Evolutionary conservation across 75 land plant genomes (phyloP), one percentile per base, ranked within the genome.

Genomic region (Pinus taeda): DNA sequence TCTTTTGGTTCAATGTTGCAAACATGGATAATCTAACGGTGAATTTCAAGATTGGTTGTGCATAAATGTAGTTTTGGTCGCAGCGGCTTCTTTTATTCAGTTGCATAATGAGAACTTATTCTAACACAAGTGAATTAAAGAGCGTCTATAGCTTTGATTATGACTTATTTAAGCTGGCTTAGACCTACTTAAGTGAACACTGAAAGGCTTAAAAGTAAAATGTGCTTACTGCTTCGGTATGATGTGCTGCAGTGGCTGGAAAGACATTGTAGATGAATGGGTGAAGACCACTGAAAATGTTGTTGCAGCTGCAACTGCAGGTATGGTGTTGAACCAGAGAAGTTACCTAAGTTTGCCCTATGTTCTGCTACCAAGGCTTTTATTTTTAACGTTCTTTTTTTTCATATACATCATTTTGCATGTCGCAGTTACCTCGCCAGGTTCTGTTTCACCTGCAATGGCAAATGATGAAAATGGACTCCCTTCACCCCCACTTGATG

Each of bases 401-500:
- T 71, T 15, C 45, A 42, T n/a, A 74, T 63, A 74, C 21, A 30
- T 37, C 5, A 7, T 15, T 4, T 15, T 60, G 4, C 36, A 29
- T 61, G n/a, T 60, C 65, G 69, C 67, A 81, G 92, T 79, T 53
- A 80, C 62, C 45, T 81, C 87, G 6, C 79, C 86, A 5, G 89
- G 85, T 2, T 87, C 87, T 21, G 79, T 78, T 15, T 81, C 83
- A 53, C 86, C 81, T 60, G 81, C 85, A 65, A 81, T 36, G 72
- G 60, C 76, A 24, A 91, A 85, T 60, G 85, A 88, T 53, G 91
- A 81, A 56, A 86, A 86, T 49, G 97, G 97, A 21, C 85, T 94
- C 30, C 97, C 97, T 20, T 91, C 92, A 36, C 94, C 97, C 67
- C 94, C 97, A 64, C 56, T 94, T 15, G 97, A 94, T 66, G 92